These are phyloP conservation scores for Neolentinus lepideus DNA, from an alignment of 1,284 basidiomycete genomes.

Conservation along the genomic window DNA sequence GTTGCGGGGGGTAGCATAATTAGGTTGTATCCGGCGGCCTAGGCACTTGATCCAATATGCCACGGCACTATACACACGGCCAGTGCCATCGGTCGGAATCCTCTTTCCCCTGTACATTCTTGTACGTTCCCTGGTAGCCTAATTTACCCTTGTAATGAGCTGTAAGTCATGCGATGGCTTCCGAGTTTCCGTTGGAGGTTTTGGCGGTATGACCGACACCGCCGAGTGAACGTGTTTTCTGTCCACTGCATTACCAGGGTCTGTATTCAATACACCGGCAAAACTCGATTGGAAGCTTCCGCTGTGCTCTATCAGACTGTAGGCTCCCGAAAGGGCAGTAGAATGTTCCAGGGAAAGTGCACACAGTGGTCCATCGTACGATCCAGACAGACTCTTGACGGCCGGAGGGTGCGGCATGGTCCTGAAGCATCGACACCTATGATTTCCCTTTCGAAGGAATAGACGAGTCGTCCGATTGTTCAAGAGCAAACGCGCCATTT, in stretches of 20 bases:
- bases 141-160: too few species aligned
- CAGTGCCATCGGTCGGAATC: too few species aligned
- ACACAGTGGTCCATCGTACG: neutral
- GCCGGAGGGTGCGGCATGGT: neutral
- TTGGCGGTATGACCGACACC: neutral
- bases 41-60: too few species aligned
- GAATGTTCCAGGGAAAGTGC: neutral
- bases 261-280: neutral
- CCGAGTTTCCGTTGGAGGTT: too few species aligned
- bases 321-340: neutral
- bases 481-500: conserved; percentile 13
- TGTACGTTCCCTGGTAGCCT: too few species aligned
- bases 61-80: too few species aligned
- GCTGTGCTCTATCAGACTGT: neutral
- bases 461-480: neutral
- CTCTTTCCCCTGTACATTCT: too few species aligned
- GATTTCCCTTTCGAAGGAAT: neutral
- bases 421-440: neutral
- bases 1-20: neutral
- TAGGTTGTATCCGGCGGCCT: neutral
- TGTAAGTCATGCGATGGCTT: too few species aligned
- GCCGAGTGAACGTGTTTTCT: neutral
- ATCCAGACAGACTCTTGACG: neutral
- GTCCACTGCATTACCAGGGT: neutral
- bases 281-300: neutral